Evolutionary conservation across 2,329 filamentous ascomycete genomes (phyloP).

Genomic region (Lasiodiplodia citricola): DNA sequence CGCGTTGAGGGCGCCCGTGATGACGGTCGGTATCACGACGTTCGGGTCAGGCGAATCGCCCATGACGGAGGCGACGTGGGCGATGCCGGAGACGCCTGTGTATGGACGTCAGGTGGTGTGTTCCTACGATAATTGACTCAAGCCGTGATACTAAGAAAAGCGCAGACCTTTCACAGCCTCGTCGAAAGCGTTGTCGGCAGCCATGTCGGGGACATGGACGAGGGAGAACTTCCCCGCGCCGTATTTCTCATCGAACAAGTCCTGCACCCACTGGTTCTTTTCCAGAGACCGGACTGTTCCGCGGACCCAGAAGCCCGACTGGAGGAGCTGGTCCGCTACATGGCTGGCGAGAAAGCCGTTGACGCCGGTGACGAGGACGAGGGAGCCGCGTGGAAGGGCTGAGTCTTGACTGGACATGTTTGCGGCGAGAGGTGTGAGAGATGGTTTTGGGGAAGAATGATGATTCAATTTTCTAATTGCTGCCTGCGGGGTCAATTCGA

Average conservation of each 20-base stretch:
- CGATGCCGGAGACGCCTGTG: neutral
- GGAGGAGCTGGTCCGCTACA: constrained; percentile 33
- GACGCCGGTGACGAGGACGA: constrained; percentile 39
- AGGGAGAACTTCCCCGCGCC: neutral
- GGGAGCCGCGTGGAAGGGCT: neutral
- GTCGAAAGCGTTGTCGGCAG: neutral
- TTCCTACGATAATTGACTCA: neutral
- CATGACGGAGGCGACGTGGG: neutral
- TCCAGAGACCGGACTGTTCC: constrained; percentile 33
- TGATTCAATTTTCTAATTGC: too few relatives aligned
- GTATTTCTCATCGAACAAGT: neutral
- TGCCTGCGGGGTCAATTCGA: too few relatives aligned
- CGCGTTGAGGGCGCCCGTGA: neutral
- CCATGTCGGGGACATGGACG: neutral
- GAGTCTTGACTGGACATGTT: too few relatives aligned
- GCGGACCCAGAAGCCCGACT: constrained; percentile 35
- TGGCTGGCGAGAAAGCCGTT: constrained; percentile 42
- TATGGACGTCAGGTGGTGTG: neutral
- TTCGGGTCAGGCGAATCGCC: neutral
- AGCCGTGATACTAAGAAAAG: neutral
- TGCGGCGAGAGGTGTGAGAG: too few relatives aligned
- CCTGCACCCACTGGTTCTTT: neutral
- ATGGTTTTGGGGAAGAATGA: too few relatives aligned
- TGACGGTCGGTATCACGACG: neutral
- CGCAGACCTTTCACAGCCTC: neutral